Evolutionary conservation across 176 grass and related monocot genomes (phyloP).

Genomic region (Rhynchospora tenuis): DNA sequence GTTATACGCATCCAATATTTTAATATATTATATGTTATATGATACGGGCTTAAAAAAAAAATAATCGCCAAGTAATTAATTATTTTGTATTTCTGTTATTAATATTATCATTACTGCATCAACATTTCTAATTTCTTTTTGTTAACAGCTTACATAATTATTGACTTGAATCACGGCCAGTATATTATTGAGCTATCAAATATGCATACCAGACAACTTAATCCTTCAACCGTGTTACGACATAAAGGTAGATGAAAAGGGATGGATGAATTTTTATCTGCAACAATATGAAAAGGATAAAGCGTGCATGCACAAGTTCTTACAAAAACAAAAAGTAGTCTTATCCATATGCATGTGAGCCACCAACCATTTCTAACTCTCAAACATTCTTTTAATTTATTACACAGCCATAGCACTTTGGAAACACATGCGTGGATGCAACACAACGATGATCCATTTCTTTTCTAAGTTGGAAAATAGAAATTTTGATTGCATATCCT

Average conservation of each 20-base stretch:
- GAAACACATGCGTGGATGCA: not conserved
- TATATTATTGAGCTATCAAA: too few species aligned
- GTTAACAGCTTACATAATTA: too few species aligned
- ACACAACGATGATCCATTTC: not conserved
- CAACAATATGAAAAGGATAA: slow-evolving; percentile 3
- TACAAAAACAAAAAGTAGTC: not conserved
- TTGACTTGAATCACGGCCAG: too few species aligned
- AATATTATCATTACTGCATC: too few species aligned
- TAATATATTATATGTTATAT: too few species aligned
- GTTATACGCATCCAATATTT: too few species aligned
- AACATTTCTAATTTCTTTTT: too few species aligned
- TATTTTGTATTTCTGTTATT: too few species aligned
- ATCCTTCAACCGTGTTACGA: not conserved
- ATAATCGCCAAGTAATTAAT: too few species aligned
- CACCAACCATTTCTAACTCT: slow-evolving; percentile 3
- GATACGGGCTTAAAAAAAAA: too few species aligned
- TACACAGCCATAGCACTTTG: slow-evolving; percentile 6
- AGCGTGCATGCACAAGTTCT: not conserved
- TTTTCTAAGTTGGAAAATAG: not conserved
- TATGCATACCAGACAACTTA: too few species aligned
- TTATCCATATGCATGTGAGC: slow-evolving; percentile 12
- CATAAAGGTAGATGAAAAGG: not conserved
- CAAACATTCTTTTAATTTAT: not conserved
- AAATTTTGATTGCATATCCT: not conserved
- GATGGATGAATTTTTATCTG: not conserved